Percentiles rank a stretch among this genome's conserved stretches.
Conservation (phyloP, 2,329 filamentous ascomycete genomes). For the Scedosporium apiospermum region DNA sequence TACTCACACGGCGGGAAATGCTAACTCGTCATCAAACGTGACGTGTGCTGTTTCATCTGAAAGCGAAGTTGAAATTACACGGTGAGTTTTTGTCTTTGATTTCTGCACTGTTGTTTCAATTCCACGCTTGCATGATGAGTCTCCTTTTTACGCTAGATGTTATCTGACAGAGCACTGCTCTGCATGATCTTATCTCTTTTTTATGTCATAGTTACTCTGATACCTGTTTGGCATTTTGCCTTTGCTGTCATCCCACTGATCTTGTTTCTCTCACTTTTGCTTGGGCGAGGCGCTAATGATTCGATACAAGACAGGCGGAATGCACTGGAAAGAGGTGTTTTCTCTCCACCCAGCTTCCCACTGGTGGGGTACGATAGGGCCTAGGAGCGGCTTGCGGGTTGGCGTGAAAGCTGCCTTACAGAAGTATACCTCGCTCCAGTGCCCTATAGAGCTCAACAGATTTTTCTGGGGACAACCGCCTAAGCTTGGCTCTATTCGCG, state of each 20-base stretch:
- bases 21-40: too few relatives aligned
- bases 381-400: too few relatives aligned
- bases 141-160: constrained; percentile 5
- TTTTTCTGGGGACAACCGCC: too few relatives aligned
- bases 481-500: too few relatives aligned
- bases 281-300: neutral
- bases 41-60: neutral
- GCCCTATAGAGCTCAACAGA: too few relatives aligned
- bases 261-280: neutral
- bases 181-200: neutral
- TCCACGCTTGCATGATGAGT: constrained; percentile 3
- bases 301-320: neutral
- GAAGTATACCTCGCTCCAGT: too few relatives aligned
- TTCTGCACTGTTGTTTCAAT: neutral
- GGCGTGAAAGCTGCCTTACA: too few relatives aligned
- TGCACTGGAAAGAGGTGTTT: too few relatives aligned
- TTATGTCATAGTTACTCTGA: constrained; percentile 5
- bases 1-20: neutral
- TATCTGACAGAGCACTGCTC: constrained; percentile 4
- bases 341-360: too few relatives aligned
- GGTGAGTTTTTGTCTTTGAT: neutral
- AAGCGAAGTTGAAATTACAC: neutral
- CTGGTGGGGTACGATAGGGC: too few relatives aligned
- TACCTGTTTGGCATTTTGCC: neutral
- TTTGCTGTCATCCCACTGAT: neutral